Base-by-base conservation (phyloP, 345 rosid genomes). In the Lepidium sativum region DNA sequence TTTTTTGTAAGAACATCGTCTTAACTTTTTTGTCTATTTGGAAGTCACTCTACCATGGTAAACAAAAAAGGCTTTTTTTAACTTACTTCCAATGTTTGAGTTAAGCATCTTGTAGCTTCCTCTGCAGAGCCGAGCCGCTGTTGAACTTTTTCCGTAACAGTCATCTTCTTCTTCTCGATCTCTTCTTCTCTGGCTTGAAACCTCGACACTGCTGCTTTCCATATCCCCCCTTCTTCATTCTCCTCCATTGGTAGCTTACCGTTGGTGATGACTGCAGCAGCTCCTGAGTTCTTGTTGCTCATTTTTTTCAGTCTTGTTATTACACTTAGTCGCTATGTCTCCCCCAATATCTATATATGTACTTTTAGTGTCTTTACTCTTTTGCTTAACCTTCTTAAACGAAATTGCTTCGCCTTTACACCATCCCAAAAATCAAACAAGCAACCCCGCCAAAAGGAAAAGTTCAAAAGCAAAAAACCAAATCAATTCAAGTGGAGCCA, bases 111-210 rank as follows among this genome's bases (percentile, higher is more conserved):
- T 9, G 91, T 80, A 73, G 83, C 89, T 70, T 91, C 94, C 63
- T 91, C 91, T 1, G 92, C 94, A 33, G 80, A 82, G 9, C 83
- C 88, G 0, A 91, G 73, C 6, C 81, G 84, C 49, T 77, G 83
- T 68, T 86, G 84, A 51, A 88, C 89, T 74, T 73, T 84, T 72
- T 81, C 91, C 63, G 64, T 84, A 51, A 88, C 86, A 49, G 78
- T 81, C 82, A 70, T 74, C 63, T 80, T 91, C 83, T 80, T 91
- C 82, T 79, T 80, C 76, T 82, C 86, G 20, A 88, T 91, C 84
- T 86, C 88, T 57, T 91, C 91, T 77, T 91, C 98, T 75, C 76
- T 64, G 5, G 92, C 90, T 67, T 88, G 84, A 51, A 86, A 58
- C 27, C 77, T 60, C 8, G 94, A 75, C 5, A 91, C 79, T 16